These are phyloP conservation scores for Fusarium nanum DNA, from an alignment of 2,329 filamentous ascomycete genomes.

Conservation along the genomic window DNA sequence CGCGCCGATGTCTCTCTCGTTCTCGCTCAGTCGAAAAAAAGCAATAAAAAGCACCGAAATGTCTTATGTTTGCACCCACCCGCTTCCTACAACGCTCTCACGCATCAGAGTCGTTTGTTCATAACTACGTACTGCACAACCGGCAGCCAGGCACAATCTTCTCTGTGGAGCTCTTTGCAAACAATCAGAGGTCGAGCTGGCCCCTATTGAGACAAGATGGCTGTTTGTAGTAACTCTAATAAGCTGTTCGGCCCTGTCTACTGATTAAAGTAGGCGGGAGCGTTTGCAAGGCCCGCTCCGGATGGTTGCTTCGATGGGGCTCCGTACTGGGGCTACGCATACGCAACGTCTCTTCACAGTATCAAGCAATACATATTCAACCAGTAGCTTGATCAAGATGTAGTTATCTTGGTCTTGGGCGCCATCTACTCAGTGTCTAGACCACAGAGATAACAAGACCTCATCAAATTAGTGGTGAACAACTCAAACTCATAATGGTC, in stretches of 20 bases:
- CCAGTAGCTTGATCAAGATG: not conserved
- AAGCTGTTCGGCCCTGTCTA: not conserved
- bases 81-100: not conserved
- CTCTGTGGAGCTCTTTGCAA: slow-evolving; percentile 28
- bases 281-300: slow-evolving; percentile 34
- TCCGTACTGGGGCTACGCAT: slow-evolving; percentile 2
- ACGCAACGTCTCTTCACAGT: not conserved
- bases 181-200: slow-evolving; percentile 22
- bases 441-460: not conserved
- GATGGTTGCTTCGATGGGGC: slow-evolving; percentile 3
- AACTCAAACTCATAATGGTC: not conserved
- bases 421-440: not conserved
- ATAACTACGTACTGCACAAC: not conserved
- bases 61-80: slow-evolving; percentile 12
- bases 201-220: slow-evolving; percentile 25
- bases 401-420: not conserved
- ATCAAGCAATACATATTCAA: not conserved
- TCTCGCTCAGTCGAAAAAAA: slow-evolving; percentile 3
- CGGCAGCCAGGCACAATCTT: slow-evolving; percentile 1
- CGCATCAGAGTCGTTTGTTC: slow-evolving; percentile 9
- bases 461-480: not conserved
- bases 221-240: slow-evolving; percentile 21
- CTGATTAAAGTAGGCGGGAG: slow-evolving; percentile 11
- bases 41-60: slow-evolving; percentile 4
- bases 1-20: not conserved